Conservation (phyloP, 352 stramenopile species). For the Globisporangium echinulatum region DNA sequence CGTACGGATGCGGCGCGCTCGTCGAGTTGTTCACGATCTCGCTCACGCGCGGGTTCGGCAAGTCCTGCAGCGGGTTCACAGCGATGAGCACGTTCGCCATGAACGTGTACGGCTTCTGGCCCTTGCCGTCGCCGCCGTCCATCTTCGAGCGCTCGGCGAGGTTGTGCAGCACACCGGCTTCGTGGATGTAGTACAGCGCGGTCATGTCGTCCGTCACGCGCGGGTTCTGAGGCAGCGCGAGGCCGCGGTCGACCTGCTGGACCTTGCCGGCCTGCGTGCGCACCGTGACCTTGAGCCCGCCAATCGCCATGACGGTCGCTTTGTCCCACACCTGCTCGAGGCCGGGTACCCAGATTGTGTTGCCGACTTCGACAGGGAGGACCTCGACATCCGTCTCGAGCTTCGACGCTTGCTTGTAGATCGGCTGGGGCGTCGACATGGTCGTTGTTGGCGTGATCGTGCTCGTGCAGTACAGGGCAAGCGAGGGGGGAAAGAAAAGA, state of each 20-base stretch:
- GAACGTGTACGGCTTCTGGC: constrained; percentile 88
- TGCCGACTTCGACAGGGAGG: constrained; percentile 65
- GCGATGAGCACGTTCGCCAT: constrained; percentile 92
- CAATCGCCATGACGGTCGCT: constrained; percentile 78
- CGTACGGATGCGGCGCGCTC: constrained; percentile 78
- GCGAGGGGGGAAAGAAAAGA: not conserved
- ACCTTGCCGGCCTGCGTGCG: constrained; percentile 79
- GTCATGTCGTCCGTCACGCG: constrained; percentile 91
- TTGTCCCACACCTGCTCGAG: constrained; percentile 73
- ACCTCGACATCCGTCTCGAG: constrained; percentile 56
- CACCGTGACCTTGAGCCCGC: constrained; percentile 81
- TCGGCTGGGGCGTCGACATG: constrained; percentile 58
- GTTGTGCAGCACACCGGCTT: constrained; percentile 94
- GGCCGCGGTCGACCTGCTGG: constrained; percentile 73
- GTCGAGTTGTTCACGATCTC: constrained; percentile 70
- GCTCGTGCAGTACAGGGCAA: not conserved
- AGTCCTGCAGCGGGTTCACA: constrained; percentile 85
- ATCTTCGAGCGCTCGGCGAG: constrained; percentile 88
- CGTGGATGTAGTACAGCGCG: constrained; percentile 93
- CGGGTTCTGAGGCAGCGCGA: constrained; percentile 71
- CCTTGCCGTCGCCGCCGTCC: constrained; percentile 55
- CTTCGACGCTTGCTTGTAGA: constrained; percentile 66
- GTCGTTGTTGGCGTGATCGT: not conserved
- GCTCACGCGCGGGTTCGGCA: constrained; percentile 75
- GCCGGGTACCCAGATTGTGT: constrained; percentile 72